Evolutionary conservation across 1,284 basidiomycete species (phyloP).

Genomic region (Cutaneotrichosporon cyanovorans): DNA sequence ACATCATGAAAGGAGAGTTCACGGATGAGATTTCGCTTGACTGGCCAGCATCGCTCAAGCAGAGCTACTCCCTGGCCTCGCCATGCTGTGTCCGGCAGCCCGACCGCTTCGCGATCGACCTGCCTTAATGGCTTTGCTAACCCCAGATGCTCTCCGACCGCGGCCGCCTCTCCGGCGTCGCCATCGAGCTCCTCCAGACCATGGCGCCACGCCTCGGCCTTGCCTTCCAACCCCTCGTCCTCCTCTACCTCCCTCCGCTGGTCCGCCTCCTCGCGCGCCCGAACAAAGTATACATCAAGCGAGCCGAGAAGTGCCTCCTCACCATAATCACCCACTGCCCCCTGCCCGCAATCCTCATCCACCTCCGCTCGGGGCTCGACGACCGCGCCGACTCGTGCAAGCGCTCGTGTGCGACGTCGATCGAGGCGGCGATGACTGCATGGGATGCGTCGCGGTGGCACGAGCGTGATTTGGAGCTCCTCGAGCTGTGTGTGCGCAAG

Average conservation of each 20-base stretch:
- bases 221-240: slow-evolving; percentile 45
- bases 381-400: slow-evolving; percentile 46
- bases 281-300: slow-evolving; percentile 49
- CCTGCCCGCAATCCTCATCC: slow-evolving; percentile 34
- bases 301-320: slow-evolving; percentile 47
- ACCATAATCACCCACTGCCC: slow-evolving; percentile 48
- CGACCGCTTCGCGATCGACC: too few species aligned
- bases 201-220: slow-evolving; percentile 47
- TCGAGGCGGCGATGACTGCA: slow-evolving; percentile 26
- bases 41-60: too few species aligned
- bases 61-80: too few species aligned
- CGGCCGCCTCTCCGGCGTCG: slow-evolving; percentile 47
- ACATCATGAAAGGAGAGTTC: too few species aligned
- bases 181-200: slow-evolving; percentile 48
- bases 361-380: slow-evolving; percentile 40
- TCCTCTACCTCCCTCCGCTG: slow-evolving; percentile 47
- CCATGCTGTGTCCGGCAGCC: too few species aligned
- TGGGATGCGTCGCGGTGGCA: slow-evolving; percentile 37
- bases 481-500: slow-evolving; percentile 45
- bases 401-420: slow-evolving; percentile 29
- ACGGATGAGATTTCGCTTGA: too few species aligned
- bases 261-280: slow-evolving; percentile 48
- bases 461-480: slow-evolving; percentile 28
- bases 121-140: background rate
- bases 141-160: slow-evolving; percentile 48